These are phyloP conservation scores for Rhododendron ovatum DNA, from an alignment of 148 eudicot genomes.

Conservation along the genomic window DNA sequence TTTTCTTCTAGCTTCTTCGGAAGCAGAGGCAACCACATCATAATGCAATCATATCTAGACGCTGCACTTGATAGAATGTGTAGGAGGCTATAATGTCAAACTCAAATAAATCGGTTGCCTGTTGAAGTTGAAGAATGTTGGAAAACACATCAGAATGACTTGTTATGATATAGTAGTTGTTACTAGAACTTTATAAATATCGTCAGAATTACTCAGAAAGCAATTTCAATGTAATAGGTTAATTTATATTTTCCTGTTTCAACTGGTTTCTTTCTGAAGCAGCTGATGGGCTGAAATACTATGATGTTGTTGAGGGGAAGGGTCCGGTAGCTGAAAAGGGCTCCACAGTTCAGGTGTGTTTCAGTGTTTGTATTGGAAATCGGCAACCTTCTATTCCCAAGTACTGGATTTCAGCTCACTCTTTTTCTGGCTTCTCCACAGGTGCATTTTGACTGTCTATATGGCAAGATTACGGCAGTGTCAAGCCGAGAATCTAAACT, in stretches of 20 bases:
- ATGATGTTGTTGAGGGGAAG: conserved; percentile 73
- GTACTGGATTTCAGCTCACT: conserved; percentile 9
- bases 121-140: background rate
- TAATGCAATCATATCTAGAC: background rate
- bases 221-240: background rate
- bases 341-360: conserved; percentile 72
- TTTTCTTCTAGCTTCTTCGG: background rate
- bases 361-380: conserved; percentile 11
- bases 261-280: conserved; percentile 23
- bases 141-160: background rate
- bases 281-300: conserved; percentile 94
- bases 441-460: conserved; percentile 96
- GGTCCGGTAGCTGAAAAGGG: conserved; percentile 86
- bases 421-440: conserved; percentile 23
- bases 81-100: background rate
- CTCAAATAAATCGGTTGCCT: background rate
- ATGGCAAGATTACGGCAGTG: conserved; percentile 81
- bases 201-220: background rate
- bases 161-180: background rate
- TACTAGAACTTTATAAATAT: background rate
- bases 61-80: background rate
- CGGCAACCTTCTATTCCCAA: background rate
- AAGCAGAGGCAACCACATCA: background rate
- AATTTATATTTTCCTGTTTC: background rate
- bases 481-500: conserved; percentile 97